These are phyloP conservation scores for Saccharomycopsis oosterbeekiorum DNA, from an alignment of 805 yeast genomes.

Conservation along the genomic window DNA sequence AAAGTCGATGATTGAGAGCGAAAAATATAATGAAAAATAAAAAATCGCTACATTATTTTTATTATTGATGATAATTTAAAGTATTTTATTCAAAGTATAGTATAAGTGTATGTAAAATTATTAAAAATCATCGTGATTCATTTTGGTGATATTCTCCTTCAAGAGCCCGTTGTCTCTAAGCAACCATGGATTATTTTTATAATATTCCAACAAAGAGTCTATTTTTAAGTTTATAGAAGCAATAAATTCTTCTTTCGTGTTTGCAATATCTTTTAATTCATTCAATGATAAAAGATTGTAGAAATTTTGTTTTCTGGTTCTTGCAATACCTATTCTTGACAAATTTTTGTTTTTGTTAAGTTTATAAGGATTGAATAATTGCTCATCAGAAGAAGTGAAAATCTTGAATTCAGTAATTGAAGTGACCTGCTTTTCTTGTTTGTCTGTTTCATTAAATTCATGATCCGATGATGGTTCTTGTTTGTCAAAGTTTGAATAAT, in stretches of 20 bases:
- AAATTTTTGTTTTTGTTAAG: constrained; percentile 27
- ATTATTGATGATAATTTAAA: no score
- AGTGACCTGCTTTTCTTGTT: background rate
- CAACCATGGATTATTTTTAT: background rate
- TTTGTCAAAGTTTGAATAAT: constrained; percentile 35
- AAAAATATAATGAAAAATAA: background rate
- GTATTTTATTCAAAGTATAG: background rate
- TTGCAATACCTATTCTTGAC: constrained; percentile 42
- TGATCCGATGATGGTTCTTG: constrained; percentile 21
- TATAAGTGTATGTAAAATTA: background rate
- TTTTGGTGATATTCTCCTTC: constrained; percentile 2
- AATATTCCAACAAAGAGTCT: background rate
- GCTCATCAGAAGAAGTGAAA: background rate
- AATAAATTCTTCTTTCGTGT: constrained; percentile 2
- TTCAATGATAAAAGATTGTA: constrained; percentile 70
- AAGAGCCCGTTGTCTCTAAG: background rate
- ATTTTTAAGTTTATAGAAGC: background rate
- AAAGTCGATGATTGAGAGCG: background rate
- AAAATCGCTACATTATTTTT: no score
- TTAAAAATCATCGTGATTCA: background rate
- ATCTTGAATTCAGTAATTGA: background rate
- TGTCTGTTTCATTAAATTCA: background rate
- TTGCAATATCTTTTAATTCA: constrained; percentile 42
- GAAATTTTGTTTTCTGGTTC: constrained; percentile 64
- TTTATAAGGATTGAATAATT: constrained; percentile 27